These are phyloP conservation scores for Aspergillus campestris DNA, from an alignment of 495 filamentous ascomycete species.

Conservation along the genomic window DNA sequence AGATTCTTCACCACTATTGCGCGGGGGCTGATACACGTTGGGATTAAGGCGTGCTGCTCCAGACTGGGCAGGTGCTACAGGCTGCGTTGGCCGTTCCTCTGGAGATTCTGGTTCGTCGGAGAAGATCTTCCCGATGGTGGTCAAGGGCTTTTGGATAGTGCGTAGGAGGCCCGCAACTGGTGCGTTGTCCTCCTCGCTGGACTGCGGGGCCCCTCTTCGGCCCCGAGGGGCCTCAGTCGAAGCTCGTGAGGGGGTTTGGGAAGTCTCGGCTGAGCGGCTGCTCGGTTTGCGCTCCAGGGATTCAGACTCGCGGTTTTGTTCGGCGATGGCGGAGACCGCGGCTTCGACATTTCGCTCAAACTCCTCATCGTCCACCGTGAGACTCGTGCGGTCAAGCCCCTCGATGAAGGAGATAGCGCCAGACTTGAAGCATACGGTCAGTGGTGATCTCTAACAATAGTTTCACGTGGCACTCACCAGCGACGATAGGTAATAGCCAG, in stretches of 20 bases:
- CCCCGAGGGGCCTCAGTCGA: conserved; percentile 50
- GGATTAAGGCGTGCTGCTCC: conserved; percentile 52
- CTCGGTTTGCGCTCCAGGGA: conserved; percentile 52
- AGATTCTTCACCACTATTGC: conserved; percentile 34
- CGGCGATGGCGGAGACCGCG: conserved; percentile 91
- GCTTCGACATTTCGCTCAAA: conserved; percentile 94
- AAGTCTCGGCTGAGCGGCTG: conserved; percentile 20
- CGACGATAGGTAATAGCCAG: conserved; percentile 97
- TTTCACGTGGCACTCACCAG: conserved; percentile 43
- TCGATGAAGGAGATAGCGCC: conserved; percentile 97
- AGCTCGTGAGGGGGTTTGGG: conserved; percentile 39
- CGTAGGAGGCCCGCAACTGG: conserved; percentile 81
- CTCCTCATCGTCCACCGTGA: conserved; percentile 90
- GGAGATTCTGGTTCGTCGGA: conserved; percentile 58
- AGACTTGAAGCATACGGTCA: conserved; percentile 45
- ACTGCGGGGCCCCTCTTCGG: conserved; percentile 31
- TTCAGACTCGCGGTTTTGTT: conserved; percentile 60
- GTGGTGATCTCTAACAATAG: neutral
- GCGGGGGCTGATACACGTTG: conserved; percentile 43
- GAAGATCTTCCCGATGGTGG: conserved; percentile 96
- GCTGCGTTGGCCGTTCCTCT: conserved; percentile 34
- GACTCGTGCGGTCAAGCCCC: conserved; percentile 82
- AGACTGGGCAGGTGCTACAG: conserved; percentile 50
- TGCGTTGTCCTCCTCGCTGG: conserved; percentile 58
- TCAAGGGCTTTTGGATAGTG: conserved; percentile 85